Base-by-base conservation (phyloP, 345 rosid genomes). In the Linum trigynum region DNA sequence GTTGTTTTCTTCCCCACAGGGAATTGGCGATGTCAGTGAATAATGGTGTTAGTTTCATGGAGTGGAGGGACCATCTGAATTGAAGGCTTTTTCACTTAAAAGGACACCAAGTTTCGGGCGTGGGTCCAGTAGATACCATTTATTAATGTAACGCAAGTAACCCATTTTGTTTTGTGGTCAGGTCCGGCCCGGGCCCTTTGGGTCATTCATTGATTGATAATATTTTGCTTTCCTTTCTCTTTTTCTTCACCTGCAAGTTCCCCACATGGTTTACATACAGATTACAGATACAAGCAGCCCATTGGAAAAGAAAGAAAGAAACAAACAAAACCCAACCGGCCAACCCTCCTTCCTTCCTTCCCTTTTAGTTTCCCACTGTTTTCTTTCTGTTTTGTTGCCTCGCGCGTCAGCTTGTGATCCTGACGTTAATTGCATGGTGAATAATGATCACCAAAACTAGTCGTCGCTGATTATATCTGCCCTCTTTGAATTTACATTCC, bases 101-200 rank as follows among this genome's bases (percentile, higher is more conserved):
- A 73, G 65, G 64, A 55, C 58, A 55, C 82, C 77, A 74, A 78
- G 75, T 69, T 81, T 81, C 71, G 75, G 69, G 62, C 78, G 23
- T 56, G 65, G 75, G 58, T 74, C 63, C 65, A 69, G 12, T 45
- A 57, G 70, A 67, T 69, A 64, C 74, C 56, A 39, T 63, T 68
- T 66, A 41, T n/a, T 15, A 14, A 35, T 23, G 32, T 23, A 23
- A 23, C 32, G 32, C 32, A 23, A 23, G 32, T 23, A 40, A 66
- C 53, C 45, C 15, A 38, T 14, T 16, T 0, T 12, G 0, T 32
- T 55, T 56, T 11, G 1, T 66, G 14, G 14, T 48, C 53, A 9
- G 9, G 14, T 48, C 14, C 53, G 11, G 6, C 53, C 53, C 14
- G 53, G 9, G 53, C 53, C 14, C 53, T 7, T 12, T 48, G 53